Evolutionary conservation across 2,329 filamentous ascomycete genomes (phyloP).

Genomic region (Myriangium duriaei): DNA sequence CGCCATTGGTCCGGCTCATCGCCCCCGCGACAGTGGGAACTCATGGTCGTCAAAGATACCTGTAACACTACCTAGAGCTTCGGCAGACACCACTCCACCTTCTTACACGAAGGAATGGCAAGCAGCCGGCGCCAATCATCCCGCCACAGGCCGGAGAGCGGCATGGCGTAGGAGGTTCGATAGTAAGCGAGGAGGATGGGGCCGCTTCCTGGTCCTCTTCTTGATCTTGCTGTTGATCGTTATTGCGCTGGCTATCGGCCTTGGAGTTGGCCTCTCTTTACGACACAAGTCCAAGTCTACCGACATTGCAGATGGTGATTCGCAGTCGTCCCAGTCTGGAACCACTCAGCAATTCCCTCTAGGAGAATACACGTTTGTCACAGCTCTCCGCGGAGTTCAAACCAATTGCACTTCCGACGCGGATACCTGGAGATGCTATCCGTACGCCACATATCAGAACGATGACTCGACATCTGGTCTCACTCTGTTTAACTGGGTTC

Average conservation of each 20-base stretch:
- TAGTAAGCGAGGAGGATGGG: slow-evolving; percentile 26
- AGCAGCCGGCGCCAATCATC: slow-evolving; percentile 3
- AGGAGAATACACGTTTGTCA: slow-evolving; percentile 50
- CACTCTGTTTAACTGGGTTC: slow-evolving; percentile 50
- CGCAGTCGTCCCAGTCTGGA: slow-evolving; percentile 12
- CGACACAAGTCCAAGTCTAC: slow-evolving; percentile 11
- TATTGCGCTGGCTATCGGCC: slow-evolving; percentile 26
- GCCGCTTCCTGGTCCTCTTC: slow-evolving; percentile 24
- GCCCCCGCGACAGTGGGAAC: slow-evolving; percentile 1
- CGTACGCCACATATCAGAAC: slow-evolving; percentile 39
- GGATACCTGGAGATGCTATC: slow-evolving; percentile 50
- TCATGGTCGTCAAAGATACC: slow-evolving; percentile 2
- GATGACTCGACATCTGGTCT: slow-evolving; percentile 27
- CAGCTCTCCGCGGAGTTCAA: slow-evolving; percentile 41
- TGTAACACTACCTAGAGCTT: slow-evolving; percentile 2
- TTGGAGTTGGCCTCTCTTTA: slow-evolving; percentile 24
- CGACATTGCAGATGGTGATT: slow-evolving; percentile 11
- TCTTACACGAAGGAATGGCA: slow-evolving; percentile 10
- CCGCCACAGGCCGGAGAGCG: slow-evolving; percentile 2
- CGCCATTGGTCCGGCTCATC: slow-evolving; percentile 1
- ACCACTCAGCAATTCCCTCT: slow-evolving; percentile 39
- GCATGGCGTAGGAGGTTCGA: background rate
- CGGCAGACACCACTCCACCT: slow-evolving; percentile 11
- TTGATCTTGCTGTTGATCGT: slow-evolving; percentile 25
- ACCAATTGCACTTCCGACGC: slow-evolving; percentile 47